A percentile compares a stretch with the other conserved stretches of the same genome.
These are phyloP conservation scores for Prillingera fragicola DNA, from an alignment of 1,284 basidiomycete genomes.

Conservation along the genomic window DNA sequence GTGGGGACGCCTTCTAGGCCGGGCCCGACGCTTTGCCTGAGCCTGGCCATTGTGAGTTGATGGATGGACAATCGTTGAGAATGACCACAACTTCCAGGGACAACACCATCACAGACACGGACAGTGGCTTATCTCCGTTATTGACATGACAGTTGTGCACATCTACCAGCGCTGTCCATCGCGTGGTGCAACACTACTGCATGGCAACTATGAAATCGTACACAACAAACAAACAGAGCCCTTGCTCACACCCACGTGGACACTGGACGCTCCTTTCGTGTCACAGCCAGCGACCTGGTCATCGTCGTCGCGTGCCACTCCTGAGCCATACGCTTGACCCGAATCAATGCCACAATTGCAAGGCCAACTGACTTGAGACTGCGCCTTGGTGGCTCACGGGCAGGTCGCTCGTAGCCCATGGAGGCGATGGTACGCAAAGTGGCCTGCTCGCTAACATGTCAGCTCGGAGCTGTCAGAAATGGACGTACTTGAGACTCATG, in stretches of 20 bases:
- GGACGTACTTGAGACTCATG: conserved; percentile 66
- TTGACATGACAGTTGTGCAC: no score
- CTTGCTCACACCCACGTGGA: no score
- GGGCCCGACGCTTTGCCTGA: background rate
- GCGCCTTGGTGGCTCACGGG: conserved; percentile 46
- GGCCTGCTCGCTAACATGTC: conserved; percentile 59
- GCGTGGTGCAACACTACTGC: no score
- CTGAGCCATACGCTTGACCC: conserved; percentile 35
- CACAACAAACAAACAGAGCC: no score
- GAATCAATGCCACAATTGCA: conserved; percentile 61
- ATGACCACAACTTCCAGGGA: no score
- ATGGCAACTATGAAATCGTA: no score
- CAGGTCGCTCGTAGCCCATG: conserved; percentile 61
- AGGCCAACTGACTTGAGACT: conserved; percentile 59
- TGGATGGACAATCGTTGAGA: no score
- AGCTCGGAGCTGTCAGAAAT: background rate
- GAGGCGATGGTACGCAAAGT: conserved; percentile 71
- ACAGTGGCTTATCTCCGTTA: no score
- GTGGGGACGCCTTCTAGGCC: conserved; percentile 3
- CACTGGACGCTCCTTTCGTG: no score
- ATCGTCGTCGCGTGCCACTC: conserved; percentile 2
- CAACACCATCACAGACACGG: no score
- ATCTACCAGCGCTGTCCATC: no score
- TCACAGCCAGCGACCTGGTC: background rate
- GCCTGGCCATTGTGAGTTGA: background rate